Evolutionary conservation across 306 rosid species (phyloP).

Genomic region (Dryas octopetala): DNA sequence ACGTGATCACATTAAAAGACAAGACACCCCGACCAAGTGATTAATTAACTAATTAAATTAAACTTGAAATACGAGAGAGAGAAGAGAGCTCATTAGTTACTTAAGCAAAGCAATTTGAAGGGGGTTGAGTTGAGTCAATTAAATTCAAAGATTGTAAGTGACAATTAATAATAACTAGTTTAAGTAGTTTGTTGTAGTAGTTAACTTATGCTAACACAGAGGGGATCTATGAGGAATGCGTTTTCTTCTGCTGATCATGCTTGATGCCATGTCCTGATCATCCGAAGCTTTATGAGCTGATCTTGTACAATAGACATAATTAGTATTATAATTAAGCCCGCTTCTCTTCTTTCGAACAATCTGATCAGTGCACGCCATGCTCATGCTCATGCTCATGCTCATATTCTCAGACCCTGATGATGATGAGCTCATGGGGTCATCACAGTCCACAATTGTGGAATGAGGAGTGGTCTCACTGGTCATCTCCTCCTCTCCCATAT

Average conservation of each 20-base stretch:
- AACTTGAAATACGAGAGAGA: constrained; percentile 34
- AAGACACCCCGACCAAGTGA: constrained; percentile 97
- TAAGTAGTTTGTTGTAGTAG: not conserved
- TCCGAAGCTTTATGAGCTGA: constrained; percentile 61
- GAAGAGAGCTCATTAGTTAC: constrained; percentile 23
- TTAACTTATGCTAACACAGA: constrained; percentile 43
- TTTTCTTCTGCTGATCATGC: constrained; percentile 87
- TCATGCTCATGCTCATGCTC: constrained; percentile 34
- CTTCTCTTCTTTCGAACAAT: constrained; percentile 83
- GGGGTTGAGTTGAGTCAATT: constrained; percentile 49
- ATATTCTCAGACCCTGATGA: constrained; percentile 77
- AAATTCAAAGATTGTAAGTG: constrained; percentile 18
- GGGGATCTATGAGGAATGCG: constrained; percentile 97
- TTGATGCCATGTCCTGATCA: constrained; percentile 67
- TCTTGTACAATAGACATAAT: constrained; percentile 44
- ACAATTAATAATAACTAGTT: constrained; percentile 8
- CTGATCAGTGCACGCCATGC: constrained; percentile 43
- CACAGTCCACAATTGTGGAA: constrained; percentile 72
- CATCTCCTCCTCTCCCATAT: constrained; percentile 73
- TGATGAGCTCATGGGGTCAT: constrained; percentile 68
- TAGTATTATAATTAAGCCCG: constrained; percentile 46
- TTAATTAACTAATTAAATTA: constrained; percentile 53
- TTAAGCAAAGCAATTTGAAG: constrained; percentile 45
- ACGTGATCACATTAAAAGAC: constrained; percentile 94
- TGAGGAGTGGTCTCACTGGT: constrained; percentile 50